Conservation (phyloP, 2,329 filamentous ascomycete genomes). For the Aspergillus sp. region DNA sequence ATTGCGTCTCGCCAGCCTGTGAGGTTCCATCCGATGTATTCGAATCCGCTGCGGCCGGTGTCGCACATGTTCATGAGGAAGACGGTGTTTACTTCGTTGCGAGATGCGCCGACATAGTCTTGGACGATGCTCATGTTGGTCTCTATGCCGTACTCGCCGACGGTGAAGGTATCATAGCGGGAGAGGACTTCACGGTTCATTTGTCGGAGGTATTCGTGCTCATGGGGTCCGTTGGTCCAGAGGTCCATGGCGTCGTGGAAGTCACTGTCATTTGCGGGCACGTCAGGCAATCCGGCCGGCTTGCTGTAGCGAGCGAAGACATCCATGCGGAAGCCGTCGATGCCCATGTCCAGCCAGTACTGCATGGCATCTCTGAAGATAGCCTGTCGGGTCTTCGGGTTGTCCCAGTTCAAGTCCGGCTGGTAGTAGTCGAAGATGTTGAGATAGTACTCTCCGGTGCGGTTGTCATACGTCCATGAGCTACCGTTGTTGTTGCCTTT, state of each 20-base stretch:
- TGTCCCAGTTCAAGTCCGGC: constrained; percentile 86
- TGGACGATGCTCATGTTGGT: constrained; percentile 59
- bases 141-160: constrained; percentile 68
- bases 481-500: no score
- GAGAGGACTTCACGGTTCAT: constrained; percentile 61
- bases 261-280: constrained; percentile 38
- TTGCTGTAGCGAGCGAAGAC: constrained; percentile 73
- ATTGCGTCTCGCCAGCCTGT: no score
- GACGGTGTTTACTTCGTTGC: constrained; percentile 67
- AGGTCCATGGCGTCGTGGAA: constrained; percentile 56
- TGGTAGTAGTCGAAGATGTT: constrained; percentile 73
- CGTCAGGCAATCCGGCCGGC: constrained; percentile 52
- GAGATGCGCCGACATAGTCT: constrained; percentile 58
- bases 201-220: constrained; percentile 69
- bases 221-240: constrained; percentile 67
- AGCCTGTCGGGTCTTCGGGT: constrained; percentile 62
- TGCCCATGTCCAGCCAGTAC: constrained; percentile 75
- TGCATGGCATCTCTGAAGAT: constrained; percentile 69
- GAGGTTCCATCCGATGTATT: no score
- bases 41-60: no score
- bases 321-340: constrained; percentile 71
- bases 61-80: constrained; percentile 48
- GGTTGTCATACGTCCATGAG: neutral
- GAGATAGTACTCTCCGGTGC: constrained; percentile 71
- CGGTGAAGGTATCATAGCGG: constrained; percentile 61